A percentile compares a stretch with the other conserved stretches of the same genome.
phyloP scores from a whole-genome alignment of 2,329 filamentous ascomycete species.

The Trichoderma simmonsii region DNA sequence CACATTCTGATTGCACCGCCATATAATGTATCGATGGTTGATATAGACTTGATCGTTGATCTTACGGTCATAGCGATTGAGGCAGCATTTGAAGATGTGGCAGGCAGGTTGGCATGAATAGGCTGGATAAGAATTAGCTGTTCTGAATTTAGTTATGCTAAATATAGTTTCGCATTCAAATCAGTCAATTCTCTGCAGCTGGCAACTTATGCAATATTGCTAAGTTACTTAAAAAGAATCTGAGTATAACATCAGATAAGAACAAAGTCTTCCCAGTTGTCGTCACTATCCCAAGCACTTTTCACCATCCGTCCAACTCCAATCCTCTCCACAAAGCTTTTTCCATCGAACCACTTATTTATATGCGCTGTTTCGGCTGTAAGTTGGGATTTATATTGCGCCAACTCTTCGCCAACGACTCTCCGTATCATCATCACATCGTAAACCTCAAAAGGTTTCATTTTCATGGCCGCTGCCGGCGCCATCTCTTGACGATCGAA shows the following conservation, averaged over 20 bases:
- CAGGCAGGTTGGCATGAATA: not conserved
- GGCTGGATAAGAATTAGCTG: not conserved
- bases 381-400: not conserved
- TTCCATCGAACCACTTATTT: not conserved
- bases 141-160: not conserved
- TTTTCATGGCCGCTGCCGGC: not conserved
- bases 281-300: not conserved
- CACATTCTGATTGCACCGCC: not conserved
- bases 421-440: slow-evolving; percentile 16
- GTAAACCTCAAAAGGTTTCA: slow-evolving; percentile 1
- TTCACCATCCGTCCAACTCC: slow-evolving; percentile 11
- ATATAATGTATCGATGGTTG: not conserved
- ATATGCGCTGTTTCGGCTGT: not conserved
- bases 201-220: not conserved
- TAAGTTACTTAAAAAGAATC: not conserved
- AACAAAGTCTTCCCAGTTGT: slow-evolving; percentile 13
- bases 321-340: slow-evolving; percentile 4
- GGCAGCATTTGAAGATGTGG: not conserved
- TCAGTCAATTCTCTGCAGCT: not conserved
- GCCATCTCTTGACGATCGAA: slow-evolving; percentile 11
- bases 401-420: not conserved
- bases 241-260: not conserved
- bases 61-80: not conserved
- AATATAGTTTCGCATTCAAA: not conserved
- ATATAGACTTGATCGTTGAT: not conserved